Conservation (phyloP, 1,139 yeast species). For the Candida labiduridarum region DNA sequence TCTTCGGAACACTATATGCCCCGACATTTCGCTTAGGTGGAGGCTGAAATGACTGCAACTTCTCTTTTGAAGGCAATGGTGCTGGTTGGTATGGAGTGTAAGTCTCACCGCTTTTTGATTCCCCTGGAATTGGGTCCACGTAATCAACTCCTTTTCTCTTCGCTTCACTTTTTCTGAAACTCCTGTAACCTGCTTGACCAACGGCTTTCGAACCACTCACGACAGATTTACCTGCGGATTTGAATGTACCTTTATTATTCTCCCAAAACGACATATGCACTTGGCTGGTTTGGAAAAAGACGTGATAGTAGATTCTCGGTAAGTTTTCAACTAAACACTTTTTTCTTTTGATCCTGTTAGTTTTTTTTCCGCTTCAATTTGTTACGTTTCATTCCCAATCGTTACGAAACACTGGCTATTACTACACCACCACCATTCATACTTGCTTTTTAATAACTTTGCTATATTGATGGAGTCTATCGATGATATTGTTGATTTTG, state of each 20-base stretch:
- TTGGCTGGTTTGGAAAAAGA: background rate
- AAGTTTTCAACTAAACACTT: background rate
- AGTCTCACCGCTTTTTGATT: constrained; percentile 4
- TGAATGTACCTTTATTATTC: constrained; percentile 35
- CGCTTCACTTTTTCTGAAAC: constrained; percentile 47
- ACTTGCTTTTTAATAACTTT: background rate
- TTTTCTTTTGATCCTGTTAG: background rate
- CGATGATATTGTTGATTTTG: constrained; percentile 9
- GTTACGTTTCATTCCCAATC: background rate
- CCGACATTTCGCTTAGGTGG: constrained; percentile 43
- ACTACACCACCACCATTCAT: background rate
- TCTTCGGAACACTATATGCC: constrained; percentile 15
- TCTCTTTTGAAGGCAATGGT: constrained; percentile 23
- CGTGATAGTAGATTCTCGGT: background rate
- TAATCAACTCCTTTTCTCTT: constrained; percentile 23
- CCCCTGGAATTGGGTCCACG: constrained; percentile 12
- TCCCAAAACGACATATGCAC: constrained; percentile 3
- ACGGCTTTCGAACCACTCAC: constrained; percentile 52
- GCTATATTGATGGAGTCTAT: constrained; percentile 13
- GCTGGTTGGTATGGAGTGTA: constrained; percentile 7
- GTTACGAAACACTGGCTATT: background rate
- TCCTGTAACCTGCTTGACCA: constrained; percentile 50
- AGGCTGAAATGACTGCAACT: constrained; percentile 33
- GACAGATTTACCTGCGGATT: constrained; percentile 49
- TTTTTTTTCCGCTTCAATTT: background rate